Conservation (phyloP, 495 filamentous ascomycete species). For the Aspergillus ostianus region DNA sequence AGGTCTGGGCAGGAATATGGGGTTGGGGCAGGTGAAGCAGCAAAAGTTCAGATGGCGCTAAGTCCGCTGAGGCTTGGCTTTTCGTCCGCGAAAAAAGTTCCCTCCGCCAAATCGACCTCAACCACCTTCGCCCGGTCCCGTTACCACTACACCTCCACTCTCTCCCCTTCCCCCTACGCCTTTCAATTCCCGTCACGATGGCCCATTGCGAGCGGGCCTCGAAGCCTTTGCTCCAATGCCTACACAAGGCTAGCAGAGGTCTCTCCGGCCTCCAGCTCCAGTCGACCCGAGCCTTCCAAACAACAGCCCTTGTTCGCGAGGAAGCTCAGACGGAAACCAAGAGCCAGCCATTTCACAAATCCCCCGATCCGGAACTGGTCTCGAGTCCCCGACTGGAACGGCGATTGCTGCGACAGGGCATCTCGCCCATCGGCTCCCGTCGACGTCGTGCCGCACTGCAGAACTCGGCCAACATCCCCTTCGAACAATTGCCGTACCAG, state of each 20-base stretch:
- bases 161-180: conserved; percentile 6
- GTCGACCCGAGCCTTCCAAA: conserved; percentile 38
- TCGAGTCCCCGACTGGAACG: conserved; percentile 57
- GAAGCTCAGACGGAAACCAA: conserved; percentile 39
- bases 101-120: conserved; percentile 26
- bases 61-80: conserved; percentile 36
- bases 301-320: conserved; percentile 34
- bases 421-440: conserved; percentile 71
- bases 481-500: conserved; percentile 91
- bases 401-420: conserved; percentile 55
- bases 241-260: conserved; percentile 49
- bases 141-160: conserved; percentile 9
- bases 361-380: conserved; percentile 50
- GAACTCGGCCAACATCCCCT: conserved; percentile 68
- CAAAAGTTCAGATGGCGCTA: conserved; percentile 41
- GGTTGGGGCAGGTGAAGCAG: conserved; percentile 25
- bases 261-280: conserved; percentile 33
- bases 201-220: conserved; percentile 67
- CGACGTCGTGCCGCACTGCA: conserved; percentile 77
- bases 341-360: conserved; percentile 37
- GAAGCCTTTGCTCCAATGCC: conserved; percentile 62
- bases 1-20: conserved; percentile 2
- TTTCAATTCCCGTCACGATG: conserved; percentile 47
- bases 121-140: conserved; percentile 10
- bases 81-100: conserved; percentile 39